Conservation (phyloP, 495 filamentous ascomycete species). For the Podospora didyma region DNA sequence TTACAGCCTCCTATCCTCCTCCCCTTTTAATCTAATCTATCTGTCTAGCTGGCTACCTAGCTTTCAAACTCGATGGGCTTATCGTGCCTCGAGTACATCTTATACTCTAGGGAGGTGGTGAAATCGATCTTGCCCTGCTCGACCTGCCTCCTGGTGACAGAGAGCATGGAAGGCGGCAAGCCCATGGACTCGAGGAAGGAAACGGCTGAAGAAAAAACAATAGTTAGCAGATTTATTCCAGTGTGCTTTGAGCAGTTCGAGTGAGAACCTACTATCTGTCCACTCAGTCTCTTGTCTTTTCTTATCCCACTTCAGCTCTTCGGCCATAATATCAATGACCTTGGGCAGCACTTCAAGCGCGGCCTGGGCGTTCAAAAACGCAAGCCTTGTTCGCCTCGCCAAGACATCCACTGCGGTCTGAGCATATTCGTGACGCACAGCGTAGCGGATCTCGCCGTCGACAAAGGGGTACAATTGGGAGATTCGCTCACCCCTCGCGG, state of each 20-base stretch:
- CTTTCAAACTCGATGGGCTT: constrained; percentile 14
- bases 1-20: no score
- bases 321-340: constrained; percentile 90
- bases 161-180: constrained; percentile 70
- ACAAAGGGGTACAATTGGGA: constrained; percentile 85
- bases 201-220: constrained; percentile 29
- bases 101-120: constrained; percentile 63
- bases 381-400: constrained; percentile 79
- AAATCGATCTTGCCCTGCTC: constrained; percentile 71
- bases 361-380: constrained; percentile 94
- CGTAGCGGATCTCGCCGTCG: constrained; percentile 94
- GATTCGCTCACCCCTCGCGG: constrained; percentile 80
- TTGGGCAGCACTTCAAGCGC: constrained; percentile 83
- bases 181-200: constrained; percentile 82
- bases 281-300: constrained; percentile 78
- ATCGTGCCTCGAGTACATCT: constrained; percentile 70
- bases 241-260: background rate
- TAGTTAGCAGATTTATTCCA: background rate
- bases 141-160: constrained; percentile 68
- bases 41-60: no score
- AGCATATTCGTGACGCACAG: constrained; percentile 85
- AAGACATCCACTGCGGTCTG: constrained; percentile 91
- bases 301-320: constrained; percentile 79
- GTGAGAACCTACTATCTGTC: constrained; percentile 58
- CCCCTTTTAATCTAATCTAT: no score